Conservation (phyloP, 129 eudicot genomes). For the Calendula officinalis region DNA sequence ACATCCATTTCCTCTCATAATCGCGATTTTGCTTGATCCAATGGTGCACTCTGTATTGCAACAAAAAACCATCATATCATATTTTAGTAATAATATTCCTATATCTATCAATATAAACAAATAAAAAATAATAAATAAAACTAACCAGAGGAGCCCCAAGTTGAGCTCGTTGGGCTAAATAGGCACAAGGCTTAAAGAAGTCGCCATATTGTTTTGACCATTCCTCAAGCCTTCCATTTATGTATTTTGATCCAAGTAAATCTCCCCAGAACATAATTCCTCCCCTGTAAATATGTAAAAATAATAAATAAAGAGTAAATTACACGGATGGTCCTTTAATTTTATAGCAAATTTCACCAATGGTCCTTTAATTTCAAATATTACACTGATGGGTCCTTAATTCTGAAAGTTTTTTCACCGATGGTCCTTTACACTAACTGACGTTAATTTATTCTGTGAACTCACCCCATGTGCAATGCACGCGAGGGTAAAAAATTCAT, state of each 20-base stretch:
- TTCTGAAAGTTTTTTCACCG: no score
- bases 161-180: conserved; percentile 73
- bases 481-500: no score
- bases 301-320: no score
- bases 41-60: conserved; percentile 47
- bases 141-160: conserved; percentile 85
- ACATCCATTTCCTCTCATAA: conserved; percentile 33
- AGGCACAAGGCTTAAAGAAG: conserved; percentile 82
- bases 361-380: no score
- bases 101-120: not conserved
- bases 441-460: no score
- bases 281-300: conserved; percentile 53
- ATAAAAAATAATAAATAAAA: not conserved
- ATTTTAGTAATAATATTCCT: not conserved
- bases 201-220: conserved; percentile 74
- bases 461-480: no score
- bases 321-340: no score
- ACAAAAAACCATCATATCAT: conserved; percentile 5
- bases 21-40: conserved; percentile 53
- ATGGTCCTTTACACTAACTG: no score
- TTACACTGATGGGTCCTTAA: no score
- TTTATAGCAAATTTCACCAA: no score
- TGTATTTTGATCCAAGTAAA: conserved; percentile 73
- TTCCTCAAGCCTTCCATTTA: conserved; percentile 62
- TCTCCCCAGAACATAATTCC: conserved; percentile 97